Evolutionary conservation across 2,329 filamentous ascomycete genomes (phyloP).

Genomic region (Penicillium sp.): DNA sequence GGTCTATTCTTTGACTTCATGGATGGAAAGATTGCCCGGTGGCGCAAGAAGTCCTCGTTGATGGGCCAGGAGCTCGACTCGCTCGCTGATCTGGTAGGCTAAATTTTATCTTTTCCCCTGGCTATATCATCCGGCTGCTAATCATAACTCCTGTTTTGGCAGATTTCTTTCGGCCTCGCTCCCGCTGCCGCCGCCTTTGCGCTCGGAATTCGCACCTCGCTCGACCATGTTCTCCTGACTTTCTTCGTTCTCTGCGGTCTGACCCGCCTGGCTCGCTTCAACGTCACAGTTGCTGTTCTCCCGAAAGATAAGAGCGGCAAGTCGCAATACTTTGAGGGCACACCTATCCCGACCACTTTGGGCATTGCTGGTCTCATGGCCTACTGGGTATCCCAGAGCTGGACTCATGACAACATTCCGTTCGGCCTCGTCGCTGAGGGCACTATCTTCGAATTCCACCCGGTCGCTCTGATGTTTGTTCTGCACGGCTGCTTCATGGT

Average conservation of each 20-base stretch:
- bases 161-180: constrained; percentile 95
- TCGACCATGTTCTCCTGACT: constrained; percentile 78
- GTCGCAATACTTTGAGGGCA: constrained; percentile 94
- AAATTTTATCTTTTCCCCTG: neutral
- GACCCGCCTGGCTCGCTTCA: constrained; percentile 93
- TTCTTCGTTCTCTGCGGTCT: constrained; percentile 96
- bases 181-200: constrained; percentile 87
- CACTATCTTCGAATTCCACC: constrained; percentile 79
- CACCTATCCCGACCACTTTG: constrained; percentile 89
- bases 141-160: constrained; percentile 10
- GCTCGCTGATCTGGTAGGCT: constrained; percentile 82
- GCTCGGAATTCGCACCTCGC: constrained; percentile 79
- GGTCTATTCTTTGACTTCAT: constrained; percentile 98
- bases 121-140: neutral
- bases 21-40: constrained; percentile 94
- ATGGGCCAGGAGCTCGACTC: constrained; percentile 99
- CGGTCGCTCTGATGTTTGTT: constrained; percentile 77
- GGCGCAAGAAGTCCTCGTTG: constrained; percentile 94
- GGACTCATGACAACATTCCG: constrained; percentile 79
- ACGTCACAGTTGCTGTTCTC: constrained; percentile 86
- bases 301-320: constrained; percentile 93
- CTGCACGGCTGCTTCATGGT: constrained; percentile 94
- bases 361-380: constrained; percentile 82
- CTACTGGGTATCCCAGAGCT: constrained; percentile 82
- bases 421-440: constrained; percentile 71